Evolutionary conservation across 805 yeast genomes (phyloP), one percentile per base, ranked within the genome.

Genomic region (Groenewaldozyma tartarivorans): DNA sequence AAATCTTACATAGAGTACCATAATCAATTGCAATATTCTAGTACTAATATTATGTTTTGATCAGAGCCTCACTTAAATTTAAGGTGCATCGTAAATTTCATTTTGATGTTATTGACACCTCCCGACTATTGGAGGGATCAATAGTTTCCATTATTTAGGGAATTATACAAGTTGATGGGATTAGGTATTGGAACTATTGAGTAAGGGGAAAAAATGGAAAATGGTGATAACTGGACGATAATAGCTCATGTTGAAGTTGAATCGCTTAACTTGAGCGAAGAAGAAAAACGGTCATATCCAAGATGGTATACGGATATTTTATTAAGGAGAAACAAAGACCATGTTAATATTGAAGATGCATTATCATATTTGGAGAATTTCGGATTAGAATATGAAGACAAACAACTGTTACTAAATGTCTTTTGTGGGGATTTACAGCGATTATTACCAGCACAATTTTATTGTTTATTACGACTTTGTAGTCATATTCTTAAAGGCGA

Each of bases 301-400:
- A 68, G 96, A 49, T 90, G 98, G 98, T 90, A 88, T 59, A 81
- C 86, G 49, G 88, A 85, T 54, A 75, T 90, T 24, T 71, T 82
- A 29, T 70, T 82, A 35, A 72, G 88, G 40, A 81, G 81, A 47
- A 61, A 54, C 46, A 77, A 78, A 30, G 71, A 78, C 33, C 63
- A 83, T 24, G 77, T 90, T 5, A 69, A 78, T 3, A 63, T 90
- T 47, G 72, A 69, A 7, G 97, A 92, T 57, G 83, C 85, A n/a
- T 77, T 82, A 60, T 65, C 66, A 36, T 90, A 90, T 57, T 66
- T 92, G 44, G 68, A 71, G 51, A 88, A 90, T 58, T 90, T 90
- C 65, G 78, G 75, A 41, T 62, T 90, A 11, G 54, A 77, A 2
- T 69, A 68, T 1, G 52, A 58, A 2, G 63, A 74, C 26, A 76